These are phyloP conservation scores for Pythium coloratum DNA, from an alignment of 352 stramenopile genomes.

Conservation along the genomic window DNA sequence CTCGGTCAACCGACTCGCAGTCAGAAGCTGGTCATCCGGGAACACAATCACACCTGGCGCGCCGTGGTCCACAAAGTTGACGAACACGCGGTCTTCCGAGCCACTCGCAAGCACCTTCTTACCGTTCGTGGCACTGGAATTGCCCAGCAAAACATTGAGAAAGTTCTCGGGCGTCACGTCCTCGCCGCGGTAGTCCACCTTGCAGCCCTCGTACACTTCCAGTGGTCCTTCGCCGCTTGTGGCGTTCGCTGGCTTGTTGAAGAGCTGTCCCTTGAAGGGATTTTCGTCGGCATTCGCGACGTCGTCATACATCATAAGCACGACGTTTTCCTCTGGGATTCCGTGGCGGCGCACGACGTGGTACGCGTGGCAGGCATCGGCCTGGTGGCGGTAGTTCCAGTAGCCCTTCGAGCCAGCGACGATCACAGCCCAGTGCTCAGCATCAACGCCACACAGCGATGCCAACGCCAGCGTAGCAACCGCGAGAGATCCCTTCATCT, in stretches of 20 bases:
- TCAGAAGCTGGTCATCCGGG: slow-evolving; percentile 69
- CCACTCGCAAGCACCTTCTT: slow-evolving; percentile 88
- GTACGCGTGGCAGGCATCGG: slow-evolving; percentile 90
- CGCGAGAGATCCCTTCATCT: neutral
- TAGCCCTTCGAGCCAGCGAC: slow-evolving; percentile 87
- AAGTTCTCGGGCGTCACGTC: slow-evolving; percentile 89
- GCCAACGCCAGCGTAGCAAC: neutral
- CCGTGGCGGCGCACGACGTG: slow-evolving; percentile 87
- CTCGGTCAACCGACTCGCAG: slow-evolving; percentile 59
- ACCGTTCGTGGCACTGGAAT: slow-evolving; percentile 48
- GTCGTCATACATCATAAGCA: slow-evolving; percentile 94
- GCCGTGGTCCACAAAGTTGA: slow-evolving; percentile 93
- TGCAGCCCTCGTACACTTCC: slow-evolving; percentile 88
- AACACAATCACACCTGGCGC: slow-evolving; percentile 84
- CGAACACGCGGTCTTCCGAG: slow-evolving; percentile 85
- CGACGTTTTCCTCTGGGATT: slow-evolving; percentile 85
- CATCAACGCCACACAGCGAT: slow-evolving; percentile 9
- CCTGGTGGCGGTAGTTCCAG: slow-evolving; percentile 92
- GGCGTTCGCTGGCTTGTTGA: slow-evolving; percentile 76
- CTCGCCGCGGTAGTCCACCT: slow-evolving; percentile 71
- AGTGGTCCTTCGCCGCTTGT: slow-evolving; percentile 39
- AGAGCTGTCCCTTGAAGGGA: slow-evolving; percentile 87
- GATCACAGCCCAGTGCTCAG: slow-evolving; percentile 90
- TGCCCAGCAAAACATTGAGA: slow-evolving; percentile 82
- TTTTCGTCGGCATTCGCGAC: slow-evolving; percentile 79